Evolutionary conservation across 768 basidiomycete species (phyloP), one percentile per base, ranked within the genome.

Genomic region (Clavaria fumosa): DNA sequence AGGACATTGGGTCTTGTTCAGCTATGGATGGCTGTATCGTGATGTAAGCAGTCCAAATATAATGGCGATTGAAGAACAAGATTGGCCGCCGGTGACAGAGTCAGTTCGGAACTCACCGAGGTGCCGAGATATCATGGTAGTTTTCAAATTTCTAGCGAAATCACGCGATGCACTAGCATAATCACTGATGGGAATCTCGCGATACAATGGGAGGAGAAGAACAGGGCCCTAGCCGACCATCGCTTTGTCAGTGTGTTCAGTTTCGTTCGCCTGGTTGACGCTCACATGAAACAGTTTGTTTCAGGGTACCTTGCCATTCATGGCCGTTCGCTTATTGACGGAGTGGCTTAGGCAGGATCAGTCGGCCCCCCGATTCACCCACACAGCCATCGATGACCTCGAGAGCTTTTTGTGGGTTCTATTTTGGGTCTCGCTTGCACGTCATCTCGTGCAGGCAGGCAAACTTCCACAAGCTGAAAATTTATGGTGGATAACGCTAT

Each of bases 311-410:
- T 21, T 15, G 30, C 39, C 39, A 14, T 41, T 41, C 20, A 27
- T 41, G 23, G 32, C 39, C 18, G 21, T n/a, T 14, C 39, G 34
- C 19, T 18, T 41, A 17, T 23, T 24, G 12, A 11, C 26, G 14
- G 15, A 4, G 4, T 41, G 39, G 39, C 7, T 14, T 33, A 19
- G 20, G 31, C 14, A 22, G 23, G 11, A 21, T 22, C 14, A 23
- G 14, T 1, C 11, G n/a, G 20, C 2, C 22, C 3, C 20, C 18
- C 36, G 18, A 9, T 20, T 15, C 35, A 17, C 26, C 34, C 39
- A 41, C 26, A 41, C 39, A 14, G 31, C 39, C 23, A 41, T 41
- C 28, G 39, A 41, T 41, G 39, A 41, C 28, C 39, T 41, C 12
- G 39, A 41, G 35, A 34, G 31, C 19, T 41, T 41, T 37, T n/a